A percentile compares a stretch with the other conserved stretches of the same genome.
Conservation (phyloP, 83 land plant species). For the Picea mariana region DNA sequence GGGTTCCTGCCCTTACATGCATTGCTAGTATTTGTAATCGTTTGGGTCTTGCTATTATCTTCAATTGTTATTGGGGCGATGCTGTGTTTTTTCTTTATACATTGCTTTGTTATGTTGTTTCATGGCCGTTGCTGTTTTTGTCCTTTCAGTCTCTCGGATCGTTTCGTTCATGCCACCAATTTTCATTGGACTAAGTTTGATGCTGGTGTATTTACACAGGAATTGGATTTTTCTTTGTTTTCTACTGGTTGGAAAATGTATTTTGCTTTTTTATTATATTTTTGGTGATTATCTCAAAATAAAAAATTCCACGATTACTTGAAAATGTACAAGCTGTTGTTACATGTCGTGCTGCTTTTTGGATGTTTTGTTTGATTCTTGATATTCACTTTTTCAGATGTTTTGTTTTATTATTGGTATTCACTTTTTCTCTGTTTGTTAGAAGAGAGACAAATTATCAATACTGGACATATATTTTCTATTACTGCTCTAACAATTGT, state of each 20-base stretch:
- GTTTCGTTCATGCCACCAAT: not conserved
- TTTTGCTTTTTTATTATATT: not conserved
- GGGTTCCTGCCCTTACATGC: no score
- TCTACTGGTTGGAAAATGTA: not conserved
- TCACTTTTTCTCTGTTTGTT: no score
- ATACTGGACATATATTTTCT: no score
- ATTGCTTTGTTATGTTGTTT: not conserved
- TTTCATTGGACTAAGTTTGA: not conserved
- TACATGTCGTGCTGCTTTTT: not conserved
- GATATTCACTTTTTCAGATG: no score
- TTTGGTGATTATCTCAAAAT: not conserved
- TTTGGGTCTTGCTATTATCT: not conserved
- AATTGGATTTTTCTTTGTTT: not conserved
- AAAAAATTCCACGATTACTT: not conserved
- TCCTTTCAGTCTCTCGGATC: not conserved
- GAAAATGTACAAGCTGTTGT: not conserved
- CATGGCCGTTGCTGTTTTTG: not conserved
- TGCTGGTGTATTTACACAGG: not conserved
- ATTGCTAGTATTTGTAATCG: not conserved
- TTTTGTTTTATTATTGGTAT: no score
- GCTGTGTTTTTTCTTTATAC: not conserved
- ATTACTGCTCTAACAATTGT: no score
- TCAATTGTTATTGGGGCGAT: no score
- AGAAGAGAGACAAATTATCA: no score
- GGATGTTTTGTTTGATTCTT: no score